Evolutionary conservation across 2,329 filamentous ascomycete genomes (phyloP).

Genomic region (Xylariaceae sp.): DNA sequence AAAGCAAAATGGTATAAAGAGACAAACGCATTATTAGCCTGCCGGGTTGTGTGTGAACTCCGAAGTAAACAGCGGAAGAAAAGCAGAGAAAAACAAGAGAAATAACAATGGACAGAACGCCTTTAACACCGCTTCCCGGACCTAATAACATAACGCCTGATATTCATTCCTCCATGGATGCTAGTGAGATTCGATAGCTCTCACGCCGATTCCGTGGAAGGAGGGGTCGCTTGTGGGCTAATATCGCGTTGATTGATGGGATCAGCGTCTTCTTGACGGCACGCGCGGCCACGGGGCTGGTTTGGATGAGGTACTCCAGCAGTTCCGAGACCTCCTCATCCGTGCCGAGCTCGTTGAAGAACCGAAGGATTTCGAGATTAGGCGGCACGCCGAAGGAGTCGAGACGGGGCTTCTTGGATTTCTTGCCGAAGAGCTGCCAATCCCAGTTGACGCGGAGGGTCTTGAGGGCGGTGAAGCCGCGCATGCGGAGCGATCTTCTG

Average conservation of each 20-base stretch:
- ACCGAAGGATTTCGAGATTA: slow-evolving; percentile 41
- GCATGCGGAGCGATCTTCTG: slow-evolving; percentile 39
- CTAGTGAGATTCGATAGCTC: slow-evolving; percentile 13
- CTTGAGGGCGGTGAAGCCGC: slow-evolving; percentile 40
- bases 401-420: slow-evolving; percentile 40
- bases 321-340: slow-evolving; percentile 45
- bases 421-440: slow-evolving; percentile 44
- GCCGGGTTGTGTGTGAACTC: background rate
- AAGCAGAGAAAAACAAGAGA: background rate
- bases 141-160: background rate
- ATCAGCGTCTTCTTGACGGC: slow-evolving; percentile 38
- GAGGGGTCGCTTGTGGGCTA: slow-evolving; percentile 9
- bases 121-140: background rate
- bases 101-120: background rate
- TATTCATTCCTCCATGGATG: background rate
- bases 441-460: slow-evolving; percentile 43
- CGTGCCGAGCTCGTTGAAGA: slow-evolving; percentile 41
- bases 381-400: slow-evolving; percentile 45
- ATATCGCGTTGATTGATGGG: slow-evolving; percentile 15
- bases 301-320: slow-evolving; percentile 39
- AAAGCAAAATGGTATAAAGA: background rate
- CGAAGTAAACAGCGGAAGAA: background rate
- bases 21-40: no score
- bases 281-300: slow-evolving; percentile 34
- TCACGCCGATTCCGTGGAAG: slow-evolving; percentile 14